A percentile compares a stretch with the other conserved stretches of the same genome.
phyloP scores from a whole-genome alignment of 1,284 basidiomycete species.

The Apiotrichum siamense region DNA sequence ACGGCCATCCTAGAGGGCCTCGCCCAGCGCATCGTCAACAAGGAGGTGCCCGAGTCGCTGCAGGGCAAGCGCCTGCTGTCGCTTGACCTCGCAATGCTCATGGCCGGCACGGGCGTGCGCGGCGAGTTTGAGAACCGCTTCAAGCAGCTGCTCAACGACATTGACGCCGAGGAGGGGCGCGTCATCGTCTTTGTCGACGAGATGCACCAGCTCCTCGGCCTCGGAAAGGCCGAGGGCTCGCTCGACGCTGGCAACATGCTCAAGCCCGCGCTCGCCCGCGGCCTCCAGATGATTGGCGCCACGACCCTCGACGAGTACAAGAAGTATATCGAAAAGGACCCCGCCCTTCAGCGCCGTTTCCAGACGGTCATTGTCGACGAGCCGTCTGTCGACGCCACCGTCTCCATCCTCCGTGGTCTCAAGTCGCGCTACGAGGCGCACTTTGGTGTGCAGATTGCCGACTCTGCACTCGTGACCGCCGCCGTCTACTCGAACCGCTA shows the following conservation, averaged over 20 bases:
- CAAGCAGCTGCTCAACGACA: conserved; percentile 76
- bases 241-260: conserved; percentile 74
- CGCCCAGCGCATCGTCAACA: conserved; percentile 78
- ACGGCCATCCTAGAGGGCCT: conserved; percentile 85
- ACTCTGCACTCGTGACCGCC: conserved; percentile 76
- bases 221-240: conserved; percentile 85
- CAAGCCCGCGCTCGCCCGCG: conserved; percentile 64
- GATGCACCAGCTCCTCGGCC: conserved; percentile 58
- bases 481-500: conserved; percentile 76
- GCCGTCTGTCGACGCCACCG: conserved; percentile 75
- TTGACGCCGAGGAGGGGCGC: conserved; percentile 66
- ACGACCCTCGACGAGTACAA: conserved; percentile 87
- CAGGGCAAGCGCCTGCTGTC: conserved; percentile 75
- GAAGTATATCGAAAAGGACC: conserved; percentile 86
- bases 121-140: conserved; percentile 91
- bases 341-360: conserved; percentile 82
- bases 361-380: conserved; percentile 83
- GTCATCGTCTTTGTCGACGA: conserved; percentile 85
- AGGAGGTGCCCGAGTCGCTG: conserved; percentile 84
- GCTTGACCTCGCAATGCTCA: conserved; percentile 70
- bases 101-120: conserved; percentile 81
- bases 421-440: conserved; percentile 80
- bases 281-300: conserved; percentile 77
- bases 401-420: conserved; percentile 81
- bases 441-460: conserved; percentile 85